Evolutionary conservation across 2,329 filamentous ascomycete genomes (phyloP).

Genomic region (Aspergillus floridensis): DNA sequence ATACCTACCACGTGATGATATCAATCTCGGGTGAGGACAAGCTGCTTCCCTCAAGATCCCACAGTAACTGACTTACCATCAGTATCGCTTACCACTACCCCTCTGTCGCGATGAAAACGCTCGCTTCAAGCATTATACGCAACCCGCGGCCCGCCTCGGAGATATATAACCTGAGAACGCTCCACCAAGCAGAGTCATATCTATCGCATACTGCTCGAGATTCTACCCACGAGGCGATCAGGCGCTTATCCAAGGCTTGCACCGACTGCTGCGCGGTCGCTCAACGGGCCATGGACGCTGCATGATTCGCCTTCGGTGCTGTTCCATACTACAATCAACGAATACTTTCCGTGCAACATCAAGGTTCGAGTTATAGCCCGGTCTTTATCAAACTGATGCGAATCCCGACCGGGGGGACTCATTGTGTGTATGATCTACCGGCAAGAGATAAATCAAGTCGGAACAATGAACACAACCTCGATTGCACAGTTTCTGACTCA

Average conservation of each 20-base stretch:
- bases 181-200: slow-evolving; percentile 15
- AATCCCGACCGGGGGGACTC: no score
- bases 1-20: slow-evolving; percentile 15
- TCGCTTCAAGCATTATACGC: slow-evolving; percentile 17
- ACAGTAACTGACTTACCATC: not conserved
- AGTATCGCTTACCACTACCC: slow-evolving; percentile 18
- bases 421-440: no score
- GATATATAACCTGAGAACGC: slow-evolving; percentile 13
- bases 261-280: slow-evolving; percentile 16
- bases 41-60: not conserved
- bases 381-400: no score
- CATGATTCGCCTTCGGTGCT: not conserved
- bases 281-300: not conserved
- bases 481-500: no score
- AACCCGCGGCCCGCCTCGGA: slow-evolving; percentile 14
- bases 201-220: slow-evolving; percentile 9
- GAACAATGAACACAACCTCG: no score
- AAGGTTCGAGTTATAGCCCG: no score
- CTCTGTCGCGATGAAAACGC: slow-evolving; percentile 15
- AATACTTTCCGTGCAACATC: not conserved
- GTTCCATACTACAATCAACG: no score
- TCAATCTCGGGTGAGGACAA: slow-evolving; percentile 13
- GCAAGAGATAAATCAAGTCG: no score
- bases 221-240: slow-evolving; percentile 10
- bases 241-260: slow-evolving; percentile 14